phyloP scores from a whole-genome alignment of 441 rosid species.

The Jatropha multifida region DNA sequence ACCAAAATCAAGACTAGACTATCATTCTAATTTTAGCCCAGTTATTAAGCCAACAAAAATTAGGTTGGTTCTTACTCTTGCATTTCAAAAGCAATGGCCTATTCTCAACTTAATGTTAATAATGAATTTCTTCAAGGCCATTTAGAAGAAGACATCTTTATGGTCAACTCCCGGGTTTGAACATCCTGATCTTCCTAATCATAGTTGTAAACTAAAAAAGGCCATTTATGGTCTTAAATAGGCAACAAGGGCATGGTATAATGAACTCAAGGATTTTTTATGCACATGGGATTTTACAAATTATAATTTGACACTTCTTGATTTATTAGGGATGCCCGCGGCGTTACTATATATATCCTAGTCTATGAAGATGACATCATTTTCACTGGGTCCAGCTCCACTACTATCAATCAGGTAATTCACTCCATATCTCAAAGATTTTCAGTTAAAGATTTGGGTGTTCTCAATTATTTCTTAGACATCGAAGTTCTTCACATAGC shows the following conservation, averaged over 20 bases:
- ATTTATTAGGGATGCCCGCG: background rate
- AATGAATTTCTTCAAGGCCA: background rate
- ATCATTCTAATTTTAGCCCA: background rate
- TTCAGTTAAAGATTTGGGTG: background rate
- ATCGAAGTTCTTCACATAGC: too few relatives aligned
- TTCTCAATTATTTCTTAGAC: too few relatives aligned
- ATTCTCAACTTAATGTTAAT: background rate
- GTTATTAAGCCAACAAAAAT: background rate
- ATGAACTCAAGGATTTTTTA: background rate
- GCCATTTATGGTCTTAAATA: background rate
- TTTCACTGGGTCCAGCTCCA: background rate
- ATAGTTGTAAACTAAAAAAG: too few relatives aligned
- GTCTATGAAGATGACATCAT: background rate
- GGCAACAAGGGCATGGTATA: background rate
- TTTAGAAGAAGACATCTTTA: background rate
- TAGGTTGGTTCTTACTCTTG: background rate
- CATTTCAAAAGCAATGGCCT: background rate
- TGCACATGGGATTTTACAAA: background rate
- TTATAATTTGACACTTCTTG: background rate
- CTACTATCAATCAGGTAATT: background rate
- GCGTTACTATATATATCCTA: background rate
- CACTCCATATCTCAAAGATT: background rate
- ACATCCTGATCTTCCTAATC: too few relatives aligned
- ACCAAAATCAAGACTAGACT: background rate
- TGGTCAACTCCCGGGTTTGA: too few relatives aligned